Evolutionary conservation across 2,329 filamentous ascomycete genomes (phyloP), one percentile per base, ranked within the genome.

Genomic region (Penicillium vulpinum): DNA sequence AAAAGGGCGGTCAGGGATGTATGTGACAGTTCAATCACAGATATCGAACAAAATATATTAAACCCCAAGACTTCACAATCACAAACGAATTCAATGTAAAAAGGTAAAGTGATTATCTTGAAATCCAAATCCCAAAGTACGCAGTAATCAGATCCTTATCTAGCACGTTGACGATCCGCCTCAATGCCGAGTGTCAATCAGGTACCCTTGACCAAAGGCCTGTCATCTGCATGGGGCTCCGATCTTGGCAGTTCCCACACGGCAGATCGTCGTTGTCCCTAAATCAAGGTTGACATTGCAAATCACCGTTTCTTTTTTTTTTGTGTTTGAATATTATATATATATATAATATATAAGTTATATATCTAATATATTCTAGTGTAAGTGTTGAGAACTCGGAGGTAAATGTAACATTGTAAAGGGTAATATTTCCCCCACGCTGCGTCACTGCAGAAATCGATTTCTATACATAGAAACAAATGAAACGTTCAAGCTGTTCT

Each of bases 181-280:
- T 51, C 40, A 56, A 52, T 56, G 54, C 51, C 57, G 54, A 54
- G 35, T 52, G 56, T 59, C 46, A 59, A 56, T 58, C 59, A 62
- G 60, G 60, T 52, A 62, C 60, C 46, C 46, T 58, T 36, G 40
- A 29, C 56, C 41, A 60, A 52, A 56, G 41, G 47, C 56, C 62
- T 71, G 68, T 71, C 67, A 72, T 70, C 69, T 70, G 70, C 70
- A 71, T 62, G 67, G 66, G 67, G 67, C 54, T 67, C 64, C 61
- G 58, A 64, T 65, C 67, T 69, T 69, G 68, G 69, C 69, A 60
- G 70, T 70, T 67, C 64, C 66, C 65, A 70, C 65, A 67, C 70
- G 70, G 70, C 70, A 73, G 70, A 73, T 73, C 70, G 70, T 67
- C 70, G 70, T 70, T 71, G 62, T 63, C 67, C 65, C 53, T 62